These are phyloP conservation scores for Aspergillus costaricaensis DNA, from an alignment of 2,329 filamentous ascomycete genomes.

Conservation along the genomic window DNA sequence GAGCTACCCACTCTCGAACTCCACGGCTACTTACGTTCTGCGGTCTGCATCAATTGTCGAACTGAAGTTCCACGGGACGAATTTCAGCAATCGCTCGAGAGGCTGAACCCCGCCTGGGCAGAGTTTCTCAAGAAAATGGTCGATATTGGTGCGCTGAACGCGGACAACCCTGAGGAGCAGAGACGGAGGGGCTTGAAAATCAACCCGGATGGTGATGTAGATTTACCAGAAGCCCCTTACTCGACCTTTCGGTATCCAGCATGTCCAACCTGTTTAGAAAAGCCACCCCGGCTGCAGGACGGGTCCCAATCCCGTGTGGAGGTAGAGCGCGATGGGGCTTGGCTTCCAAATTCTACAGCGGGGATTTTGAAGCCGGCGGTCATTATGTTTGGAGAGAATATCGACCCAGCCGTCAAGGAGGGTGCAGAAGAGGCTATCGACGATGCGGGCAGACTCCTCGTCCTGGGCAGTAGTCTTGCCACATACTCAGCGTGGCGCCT, in stretches of 20 bases:
- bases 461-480: constrained; percentile 86
- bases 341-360: constrained; percentile 64
- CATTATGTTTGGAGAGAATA: constrained; percentile 94
- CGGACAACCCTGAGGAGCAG: constrained; percentile 72
- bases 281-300: constrained; percentile 60
- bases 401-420: constrained; percentile 66
- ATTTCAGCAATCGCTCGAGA: constrained; percentile 75
- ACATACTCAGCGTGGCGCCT: constrained; percentile 95
- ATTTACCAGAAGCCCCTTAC: constrained; percentile 83
- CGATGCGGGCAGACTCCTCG: constrained; percentile 69
- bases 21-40: constrained; percentile 82
- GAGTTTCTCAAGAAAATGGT: constrained; percentile 72
- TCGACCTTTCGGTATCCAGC: constrained; percentile 87
- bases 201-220: constrained; percentile 94
- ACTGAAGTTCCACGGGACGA: constrained; percentile 68
- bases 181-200: constrained; percentile 70
- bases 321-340: constrained; percentile 79
- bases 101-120: constrained; percentile 84
- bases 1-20: constrained; percentile 75
- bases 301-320: constrained; percentile 62
- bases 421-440: constrained; percentile 81
- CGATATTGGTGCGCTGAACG: constrained; percentile 72
- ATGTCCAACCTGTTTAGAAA: constrained; percentile 74
- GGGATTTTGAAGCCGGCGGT: constrained; percentile 91
- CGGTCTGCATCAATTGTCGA: constrained; percentile 78